These are phyloP conservation scores for Fusarium stilboides DNA, from an alignment of 2,329 filamentous ascomycete species.

Conservation along the genomic window DNA sequence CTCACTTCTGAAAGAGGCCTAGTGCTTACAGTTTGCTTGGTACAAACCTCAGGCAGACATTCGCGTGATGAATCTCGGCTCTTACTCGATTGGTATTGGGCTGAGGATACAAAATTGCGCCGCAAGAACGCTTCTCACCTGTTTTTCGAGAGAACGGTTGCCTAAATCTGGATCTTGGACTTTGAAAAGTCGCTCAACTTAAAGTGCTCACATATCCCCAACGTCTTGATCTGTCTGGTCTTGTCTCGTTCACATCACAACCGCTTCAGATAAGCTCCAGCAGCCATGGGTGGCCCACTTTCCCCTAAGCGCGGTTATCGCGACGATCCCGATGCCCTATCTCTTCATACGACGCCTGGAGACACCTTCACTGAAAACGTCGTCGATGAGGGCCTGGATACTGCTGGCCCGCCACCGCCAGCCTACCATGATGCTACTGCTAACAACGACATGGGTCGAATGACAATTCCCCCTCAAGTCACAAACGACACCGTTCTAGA, in stretches of 20 bases:
- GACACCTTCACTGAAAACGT: slow-evolving; percentile 25
- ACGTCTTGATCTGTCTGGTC: too few relatives aligned
- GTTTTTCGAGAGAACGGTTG: not conserved
- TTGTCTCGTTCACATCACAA: too few relatives aligned
- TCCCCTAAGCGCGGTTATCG: slow-evolving; percentile 5
- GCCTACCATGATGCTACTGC: slow-evolving; percentile 6
- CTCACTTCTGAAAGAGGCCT: not conserved
- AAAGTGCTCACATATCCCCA: accelerated
- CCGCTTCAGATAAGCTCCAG: accelerated
- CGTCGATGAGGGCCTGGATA: slow-evolving; percentile 16
- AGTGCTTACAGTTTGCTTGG: not conserved
- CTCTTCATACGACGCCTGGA: slow-evolving; percentile 38
- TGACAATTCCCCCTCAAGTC: not conserved
- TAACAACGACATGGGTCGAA: not conserved
- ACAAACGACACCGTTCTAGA: not conserved
- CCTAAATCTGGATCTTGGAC: not conserved
- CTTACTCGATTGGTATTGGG: slow-evolving; percentile 9
- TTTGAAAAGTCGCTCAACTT: not conserved
- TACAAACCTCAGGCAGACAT: too few relatives aligned
- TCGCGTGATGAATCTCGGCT: slow-evolving; percentile 1
- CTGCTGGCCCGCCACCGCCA: not conserved
- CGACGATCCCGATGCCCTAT: slow-evolving; percentile 44
- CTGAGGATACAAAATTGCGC: not conserved
- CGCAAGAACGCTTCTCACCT: not conserved
- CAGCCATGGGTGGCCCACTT: slow-evolving; percentile 19